Percentiles rank a stretch among this genome's conserved stretches.
phyloP scores from a whole-genome alignment of 192 early-diverging fungal genomes.

The Backusella circina region DNA sequence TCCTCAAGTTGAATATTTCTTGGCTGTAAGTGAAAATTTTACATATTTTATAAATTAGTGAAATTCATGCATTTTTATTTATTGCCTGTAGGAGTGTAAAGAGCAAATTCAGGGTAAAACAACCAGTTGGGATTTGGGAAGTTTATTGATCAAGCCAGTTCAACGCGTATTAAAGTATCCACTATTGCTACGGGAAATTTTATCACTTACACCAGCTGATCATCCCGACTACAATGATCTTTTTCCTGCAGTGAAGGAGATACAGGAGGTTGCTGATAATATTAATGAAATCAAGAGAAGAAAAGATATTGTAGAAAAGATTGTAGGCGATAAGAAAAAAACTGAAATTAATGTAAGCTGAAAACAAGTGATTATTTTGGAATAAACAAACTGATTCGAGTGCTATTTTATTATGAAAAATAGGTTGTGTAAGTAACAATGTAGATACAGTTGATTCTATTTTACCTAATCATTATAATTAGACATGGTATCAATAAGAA shows the following conservation, averaged over 20 bases:
- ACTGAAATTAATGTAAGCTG: constrained; percentile 60
- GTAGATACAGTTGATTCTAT: background rate
- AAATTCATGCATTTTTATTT: constrained; percentile 11
- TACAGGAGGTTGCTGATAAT: constrained; percentile 63
- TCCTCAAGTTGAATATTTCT: constrained; percentile 34
- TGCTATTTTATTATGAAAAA: background rate
- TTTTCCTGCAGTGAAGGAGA: constrained; percentile 40
- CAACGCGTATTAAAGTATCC: constrained; percentile 94
- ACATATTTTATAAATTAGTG: no score
- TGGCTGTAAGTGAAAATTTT: constrained; percentile 9
- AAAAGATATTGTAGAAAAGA: constrained; percentile 80
- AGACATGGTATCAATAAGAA: constrained; percentile 74
- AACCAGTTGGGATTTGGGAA: constrained; percentile 85
- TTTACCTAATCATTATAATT: background rate
- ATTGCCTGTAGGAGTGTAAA: constrained; percentile 34
- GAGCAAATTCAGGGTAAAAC: constrained; percentile 64
- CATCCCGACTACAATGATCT: constrained; percentile 57
- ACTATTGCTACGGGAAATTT: constrained; percentile 52
- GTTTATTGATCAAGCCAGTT: constrained; percentile 90
- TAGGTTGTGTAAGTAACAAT: constrained; percentile 30
- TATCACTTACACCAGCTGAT: constrained; percentile 40
- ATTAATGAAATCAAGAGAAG: constrained; percentile 83
- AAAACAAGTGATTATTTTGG: background rate
- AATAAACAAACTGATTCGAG: background rate
- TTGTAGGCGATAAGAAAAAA: constrained; percentile 66